Base-by-base conservation (phyloP, 176 grass and related monocot species). In the Luzula sylvatica region DNA sequence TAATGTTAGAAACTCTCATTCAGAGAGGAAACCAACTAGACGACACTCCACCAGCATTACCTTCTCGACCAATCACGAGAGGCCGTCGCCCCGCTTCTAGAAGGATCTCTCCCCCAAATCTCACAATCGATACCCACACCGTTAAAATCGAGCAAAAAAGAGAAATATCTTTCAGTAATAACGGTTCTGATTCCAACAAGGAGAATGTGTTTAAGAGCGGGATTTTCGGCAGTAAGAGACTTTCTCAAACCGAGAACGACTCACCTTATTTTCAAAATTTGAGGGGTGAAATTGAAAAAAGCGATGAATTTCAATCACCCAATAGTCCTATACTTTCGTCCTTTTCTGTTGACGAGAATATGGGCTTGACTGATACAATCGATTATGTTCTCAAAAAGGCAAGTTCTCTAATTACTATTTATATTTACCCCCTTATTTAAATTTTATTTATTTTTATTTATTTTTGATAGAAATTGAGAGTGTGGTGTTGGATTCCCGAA, bases 321-420 rank as follows among this genome's bases (percentile, higher is more conserved):
- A 71, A 67, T 50, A 69, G 73, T 63, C 62, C 76, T n/a, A 70
- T 72, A 0, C 19, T 73, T 62, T 73, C 50, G 2, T 38, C 24
- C 50, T 50, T 51, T 24, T 70, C 73, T 50, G 75, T 72, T 46
- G 75, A 75, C 41, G 80, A 72, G 66, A 84, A 75, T 22, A 20
- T 58, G 41, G 53, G 69, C 21, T 72, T 66, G 43, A 46, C 56
- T 46, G 62, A 72, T 58, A 73, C 68, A 21, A 54, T 79, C 65
- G 67, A 86, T 62, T 82, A 78, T 78, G 70, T 71, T 18, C 77
- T 87, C 45, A 72, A 79, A 48, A 94, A 94, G 87, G 87, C 86
- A 13, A 82, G 56, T 66, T 63, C 6, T 49, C 66, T 29, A 41
- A 26, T 26, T 23, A 27, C 17, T 28, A 64, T n/a, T 71, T 38